Evolutionary conservation across 768 basidiomycete genomes (phyloP), one percentile per base, ranked within the genome.

Genomic region (Mycena rebaudengoi): DNA sequence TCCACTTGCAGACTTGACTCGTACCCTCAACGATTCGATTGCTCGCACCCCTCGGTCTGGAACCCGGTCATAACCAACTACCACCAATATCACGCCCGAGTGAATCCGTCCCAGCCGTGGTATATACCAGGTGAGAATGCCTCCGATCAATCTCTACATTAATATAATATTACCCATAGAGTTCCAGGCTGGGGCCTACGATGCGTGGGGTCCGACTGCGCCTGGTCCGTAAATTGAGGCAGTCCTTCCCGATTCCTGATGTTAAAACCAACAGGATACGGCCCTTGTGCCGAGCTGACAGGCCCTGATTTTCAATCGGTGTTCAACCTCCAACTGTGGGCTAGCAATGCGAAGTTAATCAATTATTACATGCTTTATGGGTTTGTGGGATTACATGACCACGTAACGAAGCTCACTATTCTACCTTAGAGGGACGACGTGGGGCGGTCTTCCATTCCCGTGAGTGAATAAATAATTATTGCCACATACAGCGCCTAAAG

Each of bases 281-380:
- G 78, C 1, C 79, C 85, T 6, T 94, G 92, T 71, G 81, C 84
- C 25, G 77, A 80, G 4, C 79, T 94, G 62, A 94, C 91, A 16
- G 91, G 91, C 3, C 79, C 89, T 0, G 82, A 88, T 68, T 94
- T 93, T 75, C 83, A 88, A 74, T 89, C 87, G 40, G 94, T 95
- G 6, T 95, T 94, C 76, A 88, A 95, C 68, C 81, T 88, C 53
- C 80, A 91, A 54, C 81, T 92, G 46, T 93, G 90, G 90, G 92
- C 93, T 8, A 84, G 86, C 51, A 95, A 94, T 73, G 91, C 87
- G 5, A 95, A 94, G 70, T 69, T 95, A 50, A 87, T 94, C 63
- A 93, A 86, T 69, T 92, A 91, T 66, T 95, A 95, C 74, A 95
- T 95, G 94, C 69, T 93, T 55, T 93, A 88, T 68, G 92, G 90